Percentiles rank a stretch among this genome's conserved stretches.
phyloP scores from a whole-genome alignment of 192 early-diverging fungal species.

The Entrophospora sp. region DNA sequence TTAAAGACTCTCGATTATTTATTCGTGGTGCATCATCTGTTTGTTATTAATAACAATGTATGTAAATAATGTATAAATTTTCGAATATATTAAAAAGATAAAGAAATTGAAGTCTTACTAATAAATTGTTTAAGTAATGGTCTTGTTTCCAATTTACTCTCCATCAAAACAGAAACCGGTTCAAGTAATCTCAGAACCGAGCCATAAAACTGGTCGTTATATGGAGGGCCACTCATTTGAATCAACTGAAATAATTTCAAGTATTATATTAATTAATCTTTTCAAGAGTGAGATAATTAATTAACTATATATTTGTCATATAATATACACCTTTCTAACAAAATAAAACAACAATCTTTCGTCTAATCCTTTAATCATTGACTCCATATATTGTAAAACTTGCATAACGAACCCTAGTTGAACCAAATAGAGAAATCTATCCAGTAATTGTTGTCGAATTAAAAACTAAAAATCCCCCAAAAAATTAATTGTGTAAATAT shows the following conservation, averaged over 20 bases:
- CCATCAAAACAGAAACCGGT: neutral
- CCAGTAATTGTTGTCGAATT: conserved; percentile 56
- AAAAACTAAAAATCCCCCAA: conserved; percentile 40
- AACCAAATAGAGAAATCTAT: conserved; percentile 58
- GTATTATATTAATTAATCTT: neutral
- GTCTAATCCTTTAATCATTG: conserved; percentile 45
- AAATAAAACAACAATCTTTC: conserved; percentile 63
- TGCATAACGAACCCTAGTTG: conserved; percentile 56
- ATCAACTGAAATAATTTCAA: neutral
- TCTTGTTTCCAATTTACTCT: neutral
- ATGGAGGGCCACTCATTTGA: neutral
- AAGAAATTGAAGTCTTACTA: neutral
- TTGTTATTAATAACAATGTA: too few relatives aligned
- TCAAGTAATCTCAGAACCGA: conserved; percentile 4
- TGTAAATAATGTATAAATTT: too few relatives aligned
- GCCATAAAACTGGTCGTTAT: conserved; percentile 1
- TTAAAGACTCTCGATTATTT: too few relatives aligned
- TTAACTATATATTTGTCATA: neutral
- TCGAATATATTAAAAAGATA: neutral
- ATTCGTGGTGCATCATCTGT: too few relatives aligned
- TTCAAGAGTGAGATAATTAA: neutral
- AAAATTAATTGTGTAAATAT: neutral
- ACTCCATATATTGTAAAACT: conserved; percentile 50
- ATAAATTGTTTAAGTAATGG: neutral
- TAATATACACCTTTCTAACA: conserved; percentile 37